phyloP scores from a whole-genome alignment of 345 rosid genomes.

The Toxicodendron radicans region DNA sequence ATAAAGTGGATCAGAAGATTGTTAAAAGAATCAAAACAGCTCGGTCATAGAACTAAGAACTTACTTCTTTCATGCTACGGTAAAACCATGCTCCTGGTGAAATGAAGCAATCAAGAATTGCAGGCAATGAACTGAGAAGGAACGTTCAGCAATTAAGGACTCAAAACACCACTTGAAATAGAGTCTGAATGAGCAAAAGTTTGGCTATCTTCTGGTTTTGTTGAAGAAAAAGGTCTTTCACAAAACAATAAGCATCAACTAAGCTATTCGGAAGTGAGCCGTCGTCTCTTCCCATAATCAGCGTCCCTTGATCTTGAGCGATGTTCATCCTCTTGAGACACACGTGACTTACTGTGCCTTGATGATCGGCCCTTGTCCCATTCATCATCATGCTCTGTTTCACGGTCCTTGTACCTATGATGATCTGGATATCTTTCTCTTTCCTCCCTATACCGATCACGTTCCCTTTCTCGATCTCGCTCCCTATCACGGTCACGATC shows the following conservation, averaged over 20 bases:
- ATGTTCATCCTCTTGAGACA: constrained; percentile 64
- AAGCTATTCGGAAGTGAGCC: constrained; percentile 55
- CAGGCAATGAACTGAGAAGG: constrained; percentile 25
- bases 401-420: constrained; percentile 57
- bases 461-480: constrained; percentile 59
- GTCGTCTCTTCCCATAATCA: constrained; percentile 82
- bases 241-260: neutral
- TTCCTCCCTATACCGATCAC: constrained; percentile 63
- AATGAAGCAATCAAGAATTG: constrained; percentile 24
- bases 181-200: constrained; percentile 16
- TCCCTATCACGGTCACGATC: constrained; percentile 58
- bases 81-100: constrained; percentile 16
- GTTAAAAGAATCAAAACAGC: neutral
- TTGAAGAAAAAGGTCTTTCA: neutral
- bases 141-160: constrained; percentile 19
- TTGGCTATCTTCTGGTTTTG: neutral
- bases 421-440: constrained; percentile 60
- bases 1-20: neutral
- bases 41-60: constrained; percentile 12
- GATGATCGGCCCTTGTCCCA: constrained; percentile 68
- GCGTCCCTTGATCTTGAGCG: constrained; percentile 71
- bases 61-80: constrained; percentile 26
- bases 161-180: constrained; percentile 16
- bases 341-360: constrained; percentile 59
- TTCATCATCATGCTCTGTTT: constrained; percentile 61